phyloP scores from a whole-genome alignment of 2,329 filamentous ascomycete species.

The Phyllachora maydis region DNA sequence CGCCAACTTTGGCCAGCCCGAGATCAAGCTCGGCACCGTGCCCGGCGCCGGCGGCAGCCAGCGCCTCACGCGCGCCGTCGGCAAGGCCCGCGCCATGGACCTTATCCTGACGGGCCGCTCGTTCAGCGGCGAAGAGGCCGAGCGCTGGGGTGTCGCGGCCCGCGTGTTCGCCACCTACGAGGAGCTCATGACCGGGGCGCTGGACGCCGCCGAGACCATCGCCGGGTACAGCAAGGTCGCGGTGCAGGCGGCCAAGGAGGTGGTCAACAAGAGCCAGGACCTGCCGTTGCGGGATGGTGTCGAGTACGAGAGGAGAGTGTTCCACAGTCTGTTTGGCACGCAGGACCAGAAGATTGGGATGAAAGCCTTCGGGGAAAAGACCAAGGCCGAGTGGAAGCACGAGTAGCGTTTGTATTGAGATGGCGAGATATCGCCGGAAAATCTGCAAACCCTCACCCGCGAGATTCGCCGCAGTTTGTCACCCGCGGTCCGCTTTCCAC shows the following conservation, averaged over 20 bases:
- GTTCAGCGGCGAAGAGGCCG: slow-evolving; percentile 70
- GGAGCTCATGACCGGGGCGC: slow-evolving; percentile 58
- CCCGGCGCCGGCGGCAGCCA: slow-evolving; percentile 87
- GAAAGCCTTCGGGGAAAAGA: slow-evolving; percentile 90
- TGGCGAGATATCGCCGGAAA: too few species aligned
- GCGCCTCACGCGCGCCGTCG: slow-evolving; percentile 62
- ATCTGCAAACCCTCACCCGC: too few species aligned
- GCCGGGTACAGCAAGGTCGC: slow-evolving; percentile 74
- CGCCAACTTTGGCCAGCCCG: slow-evolving; percentile 89
- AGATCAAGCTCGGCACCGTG: slow-evolving; percentile 87
- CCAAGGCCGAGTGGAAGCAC: slow-evolving; percentile 78
- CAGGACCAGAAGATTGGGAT: slow-evolving; percentile 95
- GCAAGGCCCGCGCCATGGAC: slow-evolving; percentile 80
- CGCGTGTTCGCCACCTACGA: slow-evolving; percentile 63
- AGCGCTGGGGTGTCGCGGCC: slow-evolving; percentile 77
- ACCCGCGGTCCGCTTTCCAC: too few species aligned
- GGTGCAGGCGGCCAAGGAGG: slow-evolving; percentile 80
- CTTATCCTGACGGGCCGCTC: slow-evolving; percentile 70
- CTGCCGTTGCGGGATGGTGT: slow-evolving; percentile 71
- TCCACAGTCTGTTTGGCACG: slow-evolving; percentile 84
- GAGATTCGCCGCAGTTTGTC: too few species aligned
- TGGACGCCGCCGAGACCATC: slow-evolving; percentile 77
- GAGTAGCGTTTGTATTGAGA: too few species aligned
- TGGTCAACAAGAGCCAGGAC: slow-evolving; percentile 98
- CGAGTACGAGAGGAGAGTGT: slow-evolving; percentile 83